These are phyloP conservation scores for Parathielavia appendiculata DNA, from an alignment of 495 filamentous ascomycete species.

Conservation along the genomic window DNA sequence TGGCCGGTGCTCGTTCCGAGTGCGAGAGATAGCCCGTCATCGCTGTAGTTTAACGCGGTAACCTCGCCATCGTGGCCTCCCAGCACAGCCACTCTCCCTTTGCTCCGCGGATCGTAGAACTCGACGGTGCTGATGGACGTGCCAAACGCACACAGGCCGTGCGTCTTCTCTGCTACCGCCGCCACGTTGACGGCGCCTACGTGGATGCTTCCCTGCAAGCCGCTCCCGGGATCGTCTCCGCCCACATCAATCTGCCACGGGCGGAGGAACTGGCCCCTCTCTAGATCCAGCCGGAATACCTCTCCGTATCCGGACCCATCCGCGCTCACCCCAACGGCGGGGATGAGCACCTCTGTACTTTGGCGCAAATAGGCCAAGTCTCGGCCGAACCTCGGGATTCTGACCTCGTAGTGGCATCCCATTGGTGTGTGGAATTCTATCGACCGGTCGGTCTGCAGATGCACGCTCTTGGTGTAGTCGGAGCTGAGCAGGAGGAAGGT, in stretches of 20 bases:
- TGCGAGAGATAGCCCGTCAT: constrained; percentile 77
- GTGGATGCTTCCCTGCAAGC: constrained; percentile 77
- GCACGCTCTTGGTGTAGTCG: constrained; percentile 92
- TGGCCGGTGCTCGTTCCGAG: constrained; percentile 85
- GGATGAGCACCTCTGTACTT: constrained; percentile 81
- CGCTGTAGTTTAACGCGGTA: constrained; percentile 80
- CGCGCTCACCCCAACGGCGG: constrained; percentile 78
- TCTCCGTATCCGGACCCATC: constrained; percentile 71
- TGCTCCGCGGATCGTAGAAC: constrained; percentile 86
- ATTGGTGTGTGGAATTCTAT: constrained; percentile 91
- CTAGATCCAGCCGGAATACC: constrained; percentile 88
- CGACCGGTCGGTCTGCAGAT: constrained; percentile 84
- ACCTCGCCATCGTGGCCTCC: constrained; percentile 63
- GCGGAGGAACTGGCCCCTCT: constrained; percentile 76
- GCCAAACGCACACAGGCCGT: constrained; percentile 89
- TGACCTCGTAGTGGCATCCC: constrained; percentile 80
- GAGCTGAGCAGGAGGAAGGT: constrained; percentile 88
- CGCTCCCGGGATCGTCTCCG: constrained; percentile 64
- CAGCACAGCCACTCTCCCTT: constrained; percentile 74
- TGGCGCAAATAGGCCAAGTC: constrained; percentile 81
- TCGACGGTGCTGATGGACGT: constrained; percentile 95
- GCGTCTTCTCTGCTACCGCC: constrained; percentile 82
- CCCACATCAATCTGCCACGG: constrained; percentile 75
- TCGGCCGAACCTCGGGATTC: constrained; percentile 86
- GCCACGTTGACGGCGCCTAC: constrained; percentile 84